Evolutionary conservation across 2,329 filamentous ascomycete species (phyloP).

Genomic region (Tympanopsis confertula): DNA sequence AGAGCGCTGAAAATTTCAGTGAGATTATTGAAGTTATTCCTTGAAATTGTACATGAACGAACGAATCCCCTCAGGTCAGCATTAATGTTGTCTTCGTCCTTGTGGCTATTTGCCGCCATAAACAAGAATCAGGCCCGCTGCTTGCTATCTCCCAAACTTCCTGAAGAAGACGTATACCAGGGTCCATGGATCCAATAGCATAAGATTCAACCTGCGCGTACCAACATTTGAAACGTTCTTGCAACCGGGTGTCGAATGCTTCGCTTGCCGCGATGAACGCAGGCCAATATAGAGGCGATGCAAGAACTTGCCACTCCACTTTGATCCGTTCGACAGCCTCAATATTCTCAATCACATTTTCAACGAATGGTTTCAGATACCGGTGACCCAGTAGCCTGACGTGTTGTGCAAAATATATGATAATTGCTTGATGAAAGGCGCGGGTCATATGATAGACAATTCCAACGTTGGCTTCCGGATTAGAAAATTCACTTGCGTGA

Average conservation of each 20-base stretch:
- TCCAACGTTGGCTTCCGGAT: not conserved
- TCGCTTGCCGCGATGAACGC: conserved; percentile 9
- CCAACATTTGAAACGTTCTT: conserved; percentile 9
- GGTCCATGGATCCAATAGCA: conserved; percentile 10
- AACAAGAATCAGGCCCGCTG: no score
- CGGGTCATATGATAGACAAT: conserved; percentile 6
- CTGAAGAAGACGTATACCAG: conserved; percentile 8
- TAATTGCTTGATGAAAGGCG: conserved; percentile 12
- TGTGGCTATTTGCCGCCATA: no score
- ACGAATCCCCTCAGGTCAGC: no score
- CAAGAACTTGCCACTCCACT: conserved; percentile 6
- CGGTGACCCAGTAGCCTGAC: conserved; percentile 4
- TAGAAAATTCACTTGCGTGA: not conserved
- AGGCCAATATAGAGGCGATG: conserved; percentile 11
- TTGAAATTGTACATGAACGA: no score
- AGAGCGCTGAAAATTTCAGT: no score
- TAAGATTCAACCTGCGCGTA: conserved; percentile 8
- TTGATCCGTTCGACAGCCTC: conserved; percentile 11
- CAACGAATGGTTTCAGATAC: conserved; percentile 8
- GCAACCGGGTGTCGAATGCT: conserved; percentile 2
- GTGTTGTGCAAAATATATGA: conserved; percentile 12
- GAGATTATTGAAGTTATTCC: no score
- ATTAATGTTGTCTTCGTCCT: no score
- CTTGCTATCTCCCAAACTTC: conserved; percentile 7
- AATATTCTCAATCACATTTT: conserved; percentile 8